Base-by-base conservation (phyloP, 2,329 filamentous ascomycete genomes). In the Xylaria sp. region DNA sequence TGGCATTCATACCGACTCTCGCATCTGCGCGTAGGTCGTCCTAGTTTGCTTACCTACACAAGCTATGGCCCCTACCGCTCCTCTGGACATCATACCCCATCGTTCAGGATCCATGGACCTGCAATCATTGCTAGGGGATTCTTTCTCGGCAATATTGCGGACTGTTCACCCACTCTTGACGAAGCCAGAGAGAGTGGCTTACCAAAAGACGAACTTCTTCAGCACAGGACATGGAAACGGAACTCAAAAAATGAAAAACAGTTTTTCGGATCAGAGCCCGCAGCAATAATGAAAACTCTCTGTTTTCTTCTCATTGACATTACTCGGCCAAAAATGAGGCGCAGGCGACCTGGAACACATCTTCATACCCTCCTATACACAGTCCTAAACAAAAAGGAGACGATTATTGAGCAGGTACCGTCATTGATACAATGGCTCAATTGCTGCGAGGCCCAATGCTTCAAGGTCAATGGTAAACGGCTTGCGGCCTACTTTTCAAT, bases 231-330 rank as follows among this genome's bases (percentile, higher is more conserved):
- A 4, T 71, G 69, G 69, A 69, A 69, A 23, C 69, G 59, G 6
- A 69, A 63, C 10, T 46, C 60, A 2, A 66, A 64, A 53, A 63
- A 59, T 4, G 69, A 66, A 26, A 61, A 13, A n/a, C 46, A 57
- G 1, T 66, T 65, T 33, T 66, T 70, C n/a, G 58, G 26, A 46
- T 46, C 66, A 2, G 66, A 64, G 13, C 38, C 59, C 15, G 33
- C 53, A 6, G 44, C 42, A 9, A 49, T 53, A 4, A 57, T 68
- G 54, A 65, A n/a, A 15, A 57, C 56, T 7, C 64, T 69, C 3
- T 69, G 67, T 23, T 69, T 63, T 61, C 63, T 71, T 38, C 67
- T 71, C 40, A 42, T 69, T 20, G 66, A 71, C 36, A 65, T 71
- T 48, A 71, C 69, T 3, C 40, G 54, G 13, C 54, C 60, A 3